A percentile compares a stretch with the other conserved stretches of the same genome.
These are phyloP conservation scores for Backusella psychrophila DNA, from an alignment of 192 early-diverging fungal species.

Conservation along the genomic window DNA sequence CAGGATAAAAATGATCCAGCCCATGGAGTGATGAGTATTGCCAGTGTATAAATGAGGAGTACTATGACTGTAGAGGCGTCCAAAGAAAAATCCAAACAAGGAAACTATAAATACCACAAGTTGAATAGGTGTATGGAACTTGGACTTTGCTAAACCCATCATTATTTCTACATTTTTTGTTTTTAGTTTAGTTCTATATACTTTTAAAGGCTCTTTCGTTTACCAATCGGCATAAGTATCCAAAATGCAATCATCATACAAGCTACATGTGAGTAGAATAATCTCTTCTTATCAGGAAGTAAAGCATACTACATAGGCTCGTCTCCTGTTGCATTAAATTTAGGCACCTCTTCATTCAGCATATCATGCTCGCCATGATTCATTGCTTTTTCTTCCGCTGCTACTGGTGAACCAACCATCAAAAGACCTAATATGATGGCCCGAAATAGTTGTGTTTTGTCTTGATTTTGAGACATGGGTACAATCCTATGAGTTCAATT, in stretches of 20 bases:
- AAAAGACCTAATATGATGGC: no score
- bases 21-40: slow-evolving; percentile 31
- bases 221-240: slow-evolving; percentile 39
- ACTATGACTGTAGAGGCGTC: slow-evolving; percentile 22
- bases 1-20: slow-evolving; percentile 24
- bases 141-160: slow-evolving; percentile 31
- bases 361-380: background rate
- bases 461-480: no score
- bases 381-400: no score
- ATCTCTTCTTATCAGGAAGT: slow-evolving; percentile 21
- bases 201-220: background rate
- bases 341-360: slow-evolving; percentile 13
- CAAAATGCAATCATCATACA: slow-evolving; percentile 35
- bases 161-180: slow-evolving; percentile 16
- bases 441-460: no score
- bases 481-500: no score
- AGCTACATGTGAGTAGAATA: slow-evolving; percentile 25
- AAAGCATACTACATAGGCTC: slow-evolving; percentile 35
- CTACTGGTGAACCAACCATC: no score
- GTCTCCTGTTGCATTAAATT: slow-evolving; percentile 28
- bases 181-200: background rate
- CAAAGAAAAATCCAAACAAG: slow-evolving; percentile 29
- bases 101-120: slow-evolving; percentile 18
- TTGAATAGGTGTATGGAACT: slow-evolving; percentile 28
- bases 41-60: slow-evolving; percentile 28